Evolutionary conservation across 352 stramenopile genomes (phyloP), one percentile per base, ranked within the genome.

Genomic region (Pythium aquatile): DNA sequence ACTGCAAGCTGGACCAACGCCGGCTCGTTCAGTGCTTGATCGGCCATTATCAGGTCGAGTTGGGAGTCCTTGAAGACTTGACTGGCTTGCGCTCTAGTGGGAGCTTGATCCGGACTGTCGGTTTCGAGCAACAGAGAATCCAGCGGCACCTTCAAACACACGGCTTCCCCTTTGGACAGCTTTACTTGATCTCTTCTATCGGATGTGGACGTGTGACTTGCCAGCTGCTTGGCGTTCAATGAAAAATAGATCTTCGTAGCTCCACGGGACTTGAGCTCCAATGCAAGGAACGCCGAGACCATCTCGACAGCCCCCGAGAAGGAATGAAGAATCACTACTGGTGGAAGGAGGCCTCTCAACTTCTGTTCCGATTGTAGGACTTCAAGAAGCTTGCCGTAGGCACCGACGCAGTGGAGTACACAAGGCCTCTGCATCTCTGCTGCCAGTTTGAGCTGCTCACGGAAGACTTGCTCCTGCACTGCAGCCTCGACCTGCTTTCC

Each of bases 341-440:
- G 83, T 13, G 83, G 79, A 3, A 90, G 67, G 5, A 35, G 5
- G 4, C 65, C 53, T 17, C 26, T 39, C 30, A 20, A 7, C n/a
- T 48, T 60, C 9, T 65, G 32, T 37, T 47, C 65, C 20, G 28
- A 37, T 6, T 74, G 65, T 14, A 94, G 37, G n/a, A 91, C 68
- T 42, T 88, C 73, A 3, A 94, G 56, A 7, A 94, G 42, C 39
- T 89, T 90, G 1, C 83, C 82, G 33, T 88, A 87, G 20, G 77
- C 75, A 0, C 80, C 82, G 11, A 94, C 85, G 46, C 85, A 94
- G 47, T 94, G 85, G 55, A 94, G 58, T 14, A 94, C 79, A 53
- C 78, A 87, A 2, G 77, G 59, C 26, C 85, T 74, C 33, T 73
- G 46, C 37, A 94, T 56, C 59, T 88, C 75, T 0, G 64, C 58